Base-by-base conservation (phyloP, 2,329 filamentous ascomycete species). In the Aspergillus unguis region DNA sequence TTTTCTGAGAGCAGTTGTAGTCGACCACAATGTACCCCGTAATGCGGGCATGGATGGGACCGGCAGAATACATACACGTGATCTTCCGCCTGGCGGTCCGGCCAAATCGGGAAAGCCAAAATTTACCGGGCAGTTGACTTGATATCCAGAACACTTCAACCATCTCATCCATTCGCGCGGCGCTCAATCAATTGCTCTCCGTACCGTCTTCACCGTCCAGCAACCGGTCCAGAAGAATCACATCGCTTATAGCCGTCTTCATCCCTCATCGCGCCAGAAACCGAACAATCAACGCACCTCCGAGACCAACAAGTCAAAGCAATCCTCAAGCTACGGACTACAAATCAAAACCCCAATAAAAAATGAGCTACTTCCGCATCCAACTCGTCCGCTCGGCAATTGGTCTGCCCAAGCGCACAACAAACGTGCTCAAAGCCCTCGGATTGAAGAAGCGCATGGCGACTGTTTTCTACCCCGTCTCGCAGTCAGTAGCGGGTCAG, bases 311-410 rank as follows among this genome's bases (percentile, higher is more conserved):
- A 17, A 17, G 17, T 17, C 17, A 17, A 17, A 17, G 43, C 26
- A 32, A 43, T 42, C 23, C 29, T 7, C n/a, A 40, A 38, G 27
- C 42, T 17, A 44, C 7, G 11, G 26, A 38, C 23, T 2, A 17
- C 27, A 44, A 32, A 33, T 48, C 32, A 35, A 42, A 38, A 11
- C 29, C 57, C 17, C 17, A 17, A 17, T 17, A 17, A 17, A 65
- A 55, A 55, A 91, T 91, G 86, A 79, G 85, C 53, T 95, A 83
- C 80, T 96, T 96, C 80, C 87, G 89, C 69, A 90, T 96, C 71
- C 95, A 90, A 44, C 87, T 96, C 52, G 83, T 94, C 75, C 89
- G 92, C 68, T 92, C 87, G 52, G 86, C 87, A 65, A 96, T 96
- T 74, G 92, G 92, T 57, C 85, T 96, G 43, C 92, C 92, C 5